Conservation (phyloP, 805 yeast species). For the Metschnikowia rubicola region DNA sequence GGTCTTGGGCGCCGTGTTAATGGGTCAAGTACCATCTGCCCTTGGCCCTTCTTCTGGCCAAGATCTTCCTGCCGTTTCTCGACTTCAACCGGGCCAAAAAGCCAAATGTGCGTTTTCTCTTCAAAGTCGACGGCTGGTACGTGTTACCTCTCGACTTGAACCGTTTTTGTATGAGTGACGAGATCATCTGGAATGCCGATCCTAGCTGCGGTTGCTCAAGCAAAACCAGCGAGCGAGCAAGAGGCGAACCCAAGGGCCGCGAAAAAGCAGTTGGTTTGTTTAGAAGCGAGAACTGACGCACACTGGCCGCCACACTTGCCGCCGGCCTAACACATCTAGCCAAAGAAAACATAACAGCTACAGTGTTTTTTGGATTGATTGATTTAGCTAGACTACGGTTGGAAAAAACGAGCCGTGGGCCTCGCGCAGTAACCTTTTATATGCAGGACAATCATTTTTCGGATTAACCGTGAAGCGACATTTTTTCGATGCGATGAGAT, state of each 20-base stretch:
- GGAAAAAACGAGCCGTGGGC: neutral
- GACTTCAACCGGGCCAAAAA: constrained; percentile 80
- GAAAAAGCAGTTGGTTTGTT: constrained; percentile 5
- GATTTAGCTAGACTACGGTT: neutral
- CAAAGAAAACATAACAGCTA: constrained; percentile 2
- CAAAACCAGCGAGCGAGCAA: constrained; percentile 3
- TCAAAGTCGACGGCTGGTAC: constrained; percentile 87
- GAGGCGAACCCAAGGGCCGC: constrained; percentile 1
- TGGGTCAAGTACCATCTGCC: constrained; percentile 93
- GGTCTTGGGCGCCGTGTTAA: constrained; percentile 27
- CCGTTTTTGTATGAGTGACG: constrained; percentile 51
- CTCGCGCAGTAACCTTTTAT: too few relatives aligned
- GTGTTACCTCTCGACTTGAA: constrained; percentile 92
- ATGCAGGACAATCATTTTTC: too few relatives aligned
- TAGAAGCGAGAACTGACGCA: constrained; percentile 15
- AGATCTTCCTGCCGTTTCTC: constrained; percentile 71
- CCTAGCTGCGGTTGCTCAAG: constrained; percentile 8
- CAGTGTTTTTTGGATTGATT: neutral
- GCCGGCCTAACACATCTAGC: neutral
- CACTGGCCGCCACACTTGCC: neutral
- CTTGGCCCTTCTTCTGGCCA: constrained; percentile 75
- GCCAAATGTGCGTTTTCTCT: constrained; percentile 86
- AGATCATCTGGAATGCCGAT: constrained; percentile 22
- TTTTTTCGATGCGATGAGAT: neutral
- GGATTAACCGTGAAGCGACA: too few relatives aligned